Base-by-base conservation (phyloP, 164 flowering plant species). In the Vitis labrusca region DNA sequence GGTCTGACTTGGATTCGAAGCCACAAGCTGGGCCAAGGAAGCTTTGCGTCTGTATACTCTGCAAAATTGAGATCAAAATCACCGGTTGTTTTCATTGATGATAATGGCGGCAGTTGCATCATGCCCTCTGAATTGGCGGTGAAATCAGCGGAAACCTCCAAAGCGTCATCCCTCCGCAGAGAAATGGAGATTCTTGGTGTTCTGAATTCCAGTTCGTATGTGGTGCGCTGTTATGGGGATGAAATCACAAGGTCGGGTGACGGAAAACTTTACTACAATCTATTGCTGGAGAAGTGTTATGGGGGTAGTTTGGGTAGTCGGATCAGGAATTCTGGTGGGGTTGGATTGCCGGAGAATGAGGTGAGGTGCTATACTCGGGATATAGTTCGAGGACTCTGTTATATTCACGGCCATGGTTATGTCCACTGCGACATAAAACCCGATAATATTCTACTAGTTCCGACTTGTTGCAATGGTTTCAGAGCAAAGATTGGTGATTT, bases 401-500 rank as follows among this genome's bases (percentile, higher is more conserved):
- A 59, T 12, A 23, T 59, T 11, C 63, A 59, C 15, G 12, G 17
- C 7, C 15, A 9, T 9, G 63, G 63, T 10, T 59, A 9, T 59
- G 37, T 59, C 10, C 63, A 59, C 37, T 59, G 63, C 30, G 63
- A 59, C 63, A 59, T 59, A 2, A 59, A 59, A 11, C 63, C 63
- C 4, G 37, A 23, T 14, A 59, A 59, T 9, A 59, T 59, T 2
- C 15, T 59, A 30, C 15, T 59, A 3, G 63, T 30, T 4, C 63
- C 63, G 27, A 23, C 10, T 59, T 2, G 44, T 27, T 10, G 47
- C 44, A 6, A 32, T 2, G 47, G 48, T 8, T 23, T 59, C 30
- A 11, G 10, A 10, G 63, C 63, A 9, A 59, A 59, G 15, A 59
- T 59, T 30, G 63, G 37, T 3, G 63, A 59, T 15, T 59, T 59